These are phyloP conservation scores for Boletus hoseneyae DNA, from an alignment of 1,284 basidiomycete genomes.

Conservation along the genomic window DNA sequence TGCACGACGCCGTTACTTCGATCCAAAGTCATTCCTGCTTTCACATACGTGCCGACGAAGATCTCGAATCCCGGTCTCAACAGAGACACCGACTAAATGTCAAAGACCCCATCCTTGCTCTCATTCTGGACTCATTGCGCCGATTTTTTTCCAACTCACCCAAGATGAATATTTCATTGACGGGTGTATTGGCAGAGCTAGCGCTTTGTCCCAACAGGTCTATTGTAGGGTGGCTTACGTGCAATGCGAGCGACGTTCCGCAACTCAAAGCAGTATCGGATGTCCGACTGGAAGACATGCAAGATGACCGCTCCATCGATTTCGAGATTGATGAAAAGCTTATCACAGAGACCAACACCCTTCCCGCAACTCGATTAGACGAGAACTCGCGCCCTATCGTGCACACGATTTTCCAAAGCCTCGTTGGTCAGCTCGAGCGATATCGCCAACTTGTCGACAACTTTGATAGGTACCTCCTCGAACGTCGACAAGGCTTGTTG, in stretches of 20 bases:
- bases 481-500: slow-evolving; percentile 85
- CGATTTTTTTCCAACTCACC: slow-evolving; percentile 84
- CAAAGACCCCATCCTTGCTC: slow-evolving; percentile 73
- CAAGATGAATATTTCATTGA: slow-evolving; percentile 86
- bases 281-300: slow-evolving; percentile 36
- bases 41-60: slow-evolving; percentile 37
- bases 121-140: slow-evolving; percentile 67
- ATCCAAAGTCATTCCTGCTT: slow-evolving; percentile 66
- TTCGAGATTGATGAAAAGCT: slow-evolving; percentile 65
- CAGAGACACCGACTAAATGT: slow-evolving; percentile 73
- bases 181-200: slow-evolving; percentile 75
- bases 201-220: slow-evolving; percentile 83
- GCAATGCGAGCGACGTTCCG: slow-evolving; percentile 43
- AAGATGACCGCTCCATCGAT: slow-evolving; percentile 77
- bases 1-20: slow-evolving; percentile 71
- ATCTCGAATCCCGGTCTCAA: slow-evolving; percentile 40
- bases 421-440: slow-evolving; percentile 75
- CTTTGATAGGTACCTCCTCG: slow-evolving; percentile 83
- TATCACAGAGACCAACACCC: slow-evolving; percentile 50
- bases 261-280: slow-evolving; percentile 24
- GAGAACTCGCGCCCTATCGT: slow-evolving; percentile 73
- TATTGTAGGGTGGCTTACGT: slow-evolving; percentile 84
- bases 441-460: slow-evolving; percentile 72
- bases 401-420: slow-evolving; percentile 73
- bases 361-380: slow-evolving; percentile 65